These are phyloP conservation scores for Coemansia sp. DNA, from an alignment of 192 early-diverging fungal genomes.

Conservation along the genomic window DNA sequence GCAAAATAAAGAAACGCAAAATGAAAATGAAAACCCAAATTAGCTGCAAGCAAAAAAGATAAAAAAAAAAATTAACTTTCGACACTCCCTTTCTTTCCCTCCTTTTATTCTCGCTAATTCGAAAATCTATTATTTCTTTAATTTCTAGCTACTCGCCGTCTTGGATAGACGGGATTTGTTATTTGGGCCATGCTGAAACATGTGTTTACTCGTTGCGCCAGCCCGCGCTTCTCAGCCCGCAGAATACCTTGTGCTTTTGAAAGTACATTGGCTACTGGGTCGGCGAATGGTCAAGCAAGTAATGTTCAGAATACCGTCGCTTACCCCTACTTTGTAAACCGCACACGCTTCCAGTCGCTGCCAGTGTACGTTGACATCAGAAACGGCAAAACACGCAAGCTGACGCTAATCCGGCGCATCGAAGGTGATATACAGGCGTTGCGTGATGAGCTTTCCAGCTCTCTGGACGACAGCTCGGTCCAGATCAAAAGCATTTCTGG, in stretches of 20 bases:
- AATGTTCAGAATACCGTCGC: neutral
- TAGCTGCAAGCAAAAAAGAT: too few species aligned
- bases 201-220: neutral
- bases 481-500: slow-evolving; percentile 46
- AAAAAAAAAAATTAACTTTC: neutral
- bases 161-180: neutral
- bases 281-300: neutral
- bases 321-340: slow-evolving; percentile 63
- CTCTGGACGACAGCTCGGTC: slow-evolving; percentile 25
- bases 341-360: slow-evolving; percentile 61
- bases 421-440: slow-evolving; percentile 64
- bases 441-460: slow-evolving; percentile 23
- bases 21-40: too few species aligned
- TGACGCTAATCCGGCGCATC: slow-evolving; percentile 69
- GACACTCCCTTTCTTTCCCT: too few species aligned
- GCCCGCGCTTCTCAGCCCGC: neutral
- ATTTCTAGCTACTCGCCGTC: neutral
- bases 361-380: slow-evolving; percentile 71
- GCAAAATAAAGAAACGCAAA: neutral
- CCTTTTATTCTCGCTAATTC: too few species aligned
- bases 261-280: slow-evolving; percentile 25
- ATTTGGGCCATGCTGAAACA: neutral
- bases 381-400: slow-evolving; percentile 63
- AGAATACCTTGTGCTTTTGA: slow-evolving; percentile 20
- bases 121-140: neutral